These are phyloP conservation scores for Eimeria nieschulzi DNA, from an alignment of 169 alveolate species.

Conservation along the genomic window DNA sequence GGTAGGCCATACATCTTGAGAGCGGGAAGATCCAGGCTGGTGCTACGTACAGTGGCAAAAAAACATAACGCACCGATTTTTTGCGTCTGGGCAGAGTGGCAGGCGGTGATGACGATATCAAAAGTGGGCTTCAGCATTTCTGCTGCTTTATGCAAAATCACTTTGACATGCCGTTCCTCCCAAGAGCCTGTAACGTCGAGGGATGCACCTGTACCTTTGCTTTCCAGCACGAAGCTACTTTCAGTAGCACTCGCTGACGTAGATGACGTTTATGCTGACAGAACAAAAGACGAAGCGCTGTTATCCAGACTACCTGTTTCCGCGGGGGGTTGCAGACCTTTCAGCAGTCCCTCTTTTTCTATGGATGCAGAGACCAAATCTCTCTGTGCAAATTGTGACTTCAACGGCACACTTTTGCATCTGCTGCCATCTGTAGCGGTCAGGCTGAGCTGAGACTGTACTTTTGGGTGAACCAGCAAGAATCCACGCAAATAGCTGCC, in stretches of 20 bases:
- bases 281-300: neutral
- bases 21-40: no score
- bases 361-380: constrained; percentile 43
- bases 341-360: constrained; percentile 4
- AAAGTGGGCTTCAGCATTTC: neutral
- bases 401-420: constrained; percentile 28
- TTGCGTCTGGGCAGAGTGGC: constrained; percentile 40
- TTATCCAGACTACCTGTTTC: neutral
- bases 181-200: neutral
- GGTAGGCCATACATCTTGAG: no score
- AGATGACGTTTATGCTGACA: no score
- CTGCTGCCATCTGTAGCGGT: constrained; percentile 14
- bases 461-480: constrained; percentile 41
- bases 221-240: constrained; percentile 5
- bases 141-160: constrained; percentile 42
- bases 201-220: neutral
- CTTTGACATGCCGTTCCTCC: constrained; percentile 46
- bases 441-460: neutral
- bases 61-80: constrained; percentile 1
- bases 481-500: constrained; percentile 73
- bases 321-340: constrained; percentile 8
- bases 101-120: constrained; percentile 47
- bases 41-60: neutral
- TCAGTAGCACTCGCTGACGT: neutral
- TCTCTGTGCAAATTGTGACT: constrained; percentile 51